Evolutionary conservation across 106 monocot species (phyloP), one percentile per base, ranked within the genome.

Genomic region (Phalaenopsis aphrodite): DNA sequence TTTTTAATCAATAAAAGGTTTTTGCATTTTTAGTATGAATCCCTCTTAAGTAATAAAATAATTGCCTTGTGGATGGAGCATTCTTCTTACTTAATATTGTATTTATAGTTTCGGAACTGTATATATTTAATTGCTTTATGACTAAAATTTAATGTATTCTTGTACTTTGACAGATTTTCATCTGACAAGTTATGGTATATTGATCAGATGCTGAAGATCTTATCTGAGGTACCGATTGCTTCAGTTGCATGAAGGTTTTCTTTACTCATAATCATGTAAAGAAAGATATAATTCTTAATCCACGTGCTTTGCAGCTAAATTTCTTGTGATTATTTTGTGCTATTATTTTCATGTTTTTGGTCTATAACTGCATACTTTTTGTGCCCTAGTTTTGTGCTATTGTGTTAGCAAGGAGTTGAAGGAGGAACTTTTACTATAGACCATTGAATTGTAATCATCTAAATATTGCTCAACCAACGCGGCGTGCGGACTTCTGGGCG

Each of bases 121-220:
- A 9, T 19, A 42, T 52, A 30, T 42, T 38, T 69, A 41, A 76
- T 49, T 24, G 52, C 3, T 49, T 23, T 21, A 37, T 75, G 48
- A 49, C 76, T 42, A 48, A 49, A 47, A 48, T 72, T 75, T 69
- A 19, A 47, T 56, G 75, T 75, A 18, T 37, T 19, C 37, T 46
- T 43, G n/a, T 21, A 36, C 17, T 81, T 79, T 48, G 58, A 5
- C 78, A 94, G 94, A 84, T 94, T 89, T 86, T 95, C 89, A 75
- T 83, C 84, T 73, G 99, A 99, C 48, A 99, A 99, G 84, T 79
- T 89, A 49, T 99, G 99, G 99, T 95, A 99, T 76, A 88, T 99
- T 77, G 93, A 95, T 84, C 95, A 99, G 67, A 95, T 99, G 95
- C 83, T 99, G 78, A 99, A 95, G 84, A 95, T 99, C 45, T 83